A percentile compares a stretch with the other conserved stretches of the same genome.
phyloP scores from a whole-genome alignment of 2,329 filamentous ascomycete genomes.

The Hypoxylon sp. region DNA sequence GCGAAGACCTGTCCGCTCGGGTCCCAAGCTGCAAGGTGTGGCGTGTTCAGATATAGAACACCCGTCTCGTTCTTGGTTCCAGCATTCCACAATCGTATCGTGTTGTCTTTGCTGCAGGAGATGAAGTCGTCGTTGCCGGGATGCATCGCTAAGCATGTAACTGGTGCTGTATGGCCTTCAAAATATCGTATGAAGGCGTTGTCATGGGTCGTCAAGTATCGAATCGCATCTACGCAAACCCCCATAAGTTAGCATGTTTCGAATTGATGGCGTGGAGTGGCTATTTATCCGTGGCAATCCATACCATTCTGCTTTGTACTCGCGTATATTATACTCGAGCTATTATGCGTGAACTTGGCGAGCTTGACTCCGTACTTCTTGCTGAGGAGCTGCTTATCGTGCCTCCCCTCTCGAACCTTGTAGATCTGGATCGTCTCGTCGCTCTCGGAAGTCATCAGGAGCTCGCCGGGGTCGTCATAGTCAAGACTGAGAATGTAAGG shows the following conservation, averaged over 20 bases:
- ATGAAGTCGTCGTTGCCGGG: conserved; percentile 92
- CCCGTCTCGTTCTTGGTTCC: conserved; percentile 85
- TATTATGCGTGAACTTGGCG: conserved; percentile 93
- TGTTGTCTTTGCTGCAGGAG: conserved; percentile 91
- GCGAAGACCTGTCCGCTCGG: conserved; percentile 94
- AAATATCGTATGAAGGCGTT: conserved; percentile 98
- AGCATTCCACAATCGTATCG: conserved; percentile 91
- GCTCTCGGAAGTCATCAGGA: conserved; percentile 89
- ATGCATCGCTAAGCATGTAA: conserved; percentile 87
- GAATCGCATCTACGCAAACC: conserved; percentile 76
- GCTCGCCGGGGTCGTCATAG: conserved; percentile 95
- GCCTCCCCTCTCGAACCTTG: conserved; percentile 90
- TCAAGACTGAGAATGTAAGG: conserved; percentile 89
- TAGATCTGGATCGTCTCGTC: conserved; percentile 97
- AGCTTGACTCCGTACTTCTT: conserved; percentile 98
- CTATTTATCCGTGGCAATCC: conserved; percentile 31
- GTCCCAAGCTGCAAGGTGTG: conserved; percentile 90
- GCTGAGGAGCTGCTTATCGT: conserved; percentile 89
- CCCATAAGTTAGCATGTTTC: conserved; percentile 11
- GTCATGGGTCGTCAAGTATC: conserved; percentile 91
- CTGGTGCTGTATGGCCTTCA: conserved; percentile 86
- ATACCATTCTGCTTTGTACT: conserved; percentile 93
- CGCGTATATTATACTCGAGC: conserved; percentile 92
- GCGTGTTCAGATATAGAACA: conserved; percentile 82
- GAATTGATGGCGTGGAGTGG: background rate